phyloP scores from a whole-genome alignment of 805 yeast species.

The Sungouiella thailandica region DNA sequence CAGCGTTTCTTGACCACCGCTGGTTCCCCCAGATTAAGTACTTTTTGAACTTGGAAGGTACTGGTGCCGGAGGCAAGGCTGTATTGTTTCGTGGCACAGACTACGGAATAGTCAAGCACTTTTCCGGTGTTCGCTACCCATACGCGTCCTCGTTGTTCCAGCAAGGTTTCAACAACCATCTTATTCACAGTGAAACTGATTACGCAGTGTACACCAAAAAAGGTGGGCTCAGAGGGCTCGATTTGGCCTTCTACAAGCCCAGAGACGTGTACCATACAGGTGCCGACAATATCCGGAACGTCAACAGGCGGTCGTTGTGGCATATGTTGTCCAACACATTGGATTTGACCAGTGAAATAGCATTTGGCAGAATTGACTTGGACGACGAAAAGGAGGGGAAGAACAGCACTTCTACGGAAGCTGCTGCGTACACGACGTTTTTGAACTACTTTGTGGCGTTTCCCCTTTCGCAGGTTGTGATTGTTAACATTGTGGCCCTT shows the following conservation, averaged over 20 bases:
- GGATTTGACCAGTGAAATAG: constrained; percentile 49
- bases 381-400: constrained; percentile 17
- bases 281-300: constrained; percentile 61
- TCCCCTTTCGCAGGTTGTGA: constrained; percentile 46
- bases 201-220: constrained; percentile 62
- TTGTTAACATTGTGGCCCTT: constrained; percentile 49
- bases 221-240: constrained; percentile 78
- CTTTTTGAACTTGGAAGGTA: constrained; percentile 83
- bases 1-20: constrained; percentile 64
- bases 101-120: constrained; percentile 58
- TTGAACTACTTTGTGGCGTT: constrained; percentile 54
- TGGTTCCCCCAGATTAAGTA: constrained; percentile 60
- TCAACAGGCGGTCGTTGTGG: constrained; percentile 68
- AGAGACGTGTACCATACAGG: constrained; percentile 79
- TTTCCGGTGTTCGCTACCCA: constrained; percentile 55
- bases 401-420: constrained; percentile 22
- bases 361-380: constrained; percentile 27
- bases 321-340: constrained; percentile 75
- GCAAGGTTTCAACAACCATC: constrained; percentile 72
- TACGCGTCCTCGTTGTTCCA: constrained; percentile 79
- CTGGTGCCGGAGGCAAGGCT: constrained; percentile 88
- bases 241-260: constrained; percentile 84
- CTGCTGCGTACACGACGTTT: constrained; percentile 63
- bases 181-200: constrained; percentile 80
- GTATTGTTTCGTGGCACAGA: constrained; percentile 82